Evolutionary conservation across 139 green algal genomes (phyloP), one percentile per base, ranked within the genome.

Genomic region (Gonium pectorale): DNA sequence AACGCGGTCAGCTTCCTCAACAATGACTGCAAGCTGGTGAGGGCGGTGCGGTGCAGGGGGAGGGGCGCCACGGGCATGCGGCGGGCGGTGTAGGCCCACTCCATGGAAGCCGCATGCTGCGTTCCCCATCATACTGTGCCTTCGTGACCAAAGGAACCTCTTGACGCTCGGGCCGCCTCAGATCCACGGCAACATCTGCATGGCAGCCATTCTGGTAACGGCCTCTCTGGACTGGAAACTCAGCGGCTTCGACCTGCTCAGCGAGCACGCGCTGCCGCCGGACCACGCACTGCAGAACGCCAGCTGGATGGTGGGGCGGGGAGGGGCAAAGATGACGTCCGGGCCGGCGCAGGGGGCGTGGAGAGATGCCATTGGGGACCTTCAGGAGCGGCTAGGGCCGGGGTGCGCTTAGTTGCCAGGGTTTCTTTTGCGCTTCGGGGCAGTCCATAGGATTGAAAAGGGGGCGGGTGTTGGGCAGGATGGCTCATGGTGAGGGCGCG

Each of bases 181-280:
- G 93, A 95, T 98, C 31, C 97, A 99, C 89, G 97, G 96, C 69
- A 94, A 96, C 85, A 86, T 99, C 26, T 97, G 95, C 93, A 87
- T 96, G 87, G 81, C 90, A 0, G 88, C 95, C 2, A 93, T 99
- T 29, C 92, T 97, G 27, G 97, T 99, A 17, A 99, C 97, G 0
- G 86, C 95, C 21, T 92, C 83, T 0, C 91, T 99, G 60, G 97
- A 99, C 87, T 99, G 97, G 96, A 97, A 98, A 90, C 94, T 99
- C 46, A 85, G 94, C 80, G 94, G 89, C 38, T 97, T 99, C 81
- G 97, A 99, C 86, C 85, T 98, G 67, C 79, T 98, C 44, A 94
- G 90, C 22, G 96, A 99, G 78, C 92, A 96, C 78, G 41, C 90
- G 17, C 80, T 90, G 29, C 74, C 86, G n/a, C 31, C 60, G 11